Evolutionary conservation across 805 yeast species (phyloP).

Genomic region (Komagataella pastoris): DNA sequence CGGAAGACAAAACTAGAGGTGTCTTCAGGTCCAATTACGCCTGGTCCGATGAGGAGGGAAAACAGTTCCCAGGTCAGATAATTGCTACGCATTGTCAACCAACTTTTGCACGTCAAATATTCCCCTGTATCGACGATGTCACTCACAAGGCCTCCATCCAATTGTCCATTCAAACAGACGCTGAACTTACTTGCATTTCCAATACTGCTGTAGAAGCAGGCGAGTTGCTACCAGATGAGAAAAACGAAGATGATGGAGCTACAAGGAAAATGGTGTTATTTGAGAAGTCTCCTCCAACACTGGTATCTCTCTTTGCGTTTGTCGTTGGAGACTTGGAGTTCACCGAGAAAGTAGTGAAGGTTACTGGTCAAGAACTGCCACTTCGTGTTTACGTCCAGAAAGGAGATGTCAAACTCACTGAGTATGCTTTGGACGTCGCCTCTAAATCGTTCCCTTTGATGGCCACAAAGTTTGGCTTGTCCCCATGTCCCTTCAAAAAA

Average conservation of each 20-base stretch:
- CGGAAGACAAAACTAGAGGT: conserved; percentile 32
- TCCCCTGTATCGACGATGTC: conserved; percentile 63
- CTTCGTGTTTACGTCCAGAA: conserved; percentile 40
- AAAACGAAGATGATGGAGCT: conserved; percentile 2
- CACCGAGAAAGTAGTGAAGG: conserved; percentile 21
- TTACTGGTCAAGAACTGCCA: conserved; percentile 22
- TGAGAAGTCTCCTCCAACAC: conserved; percentile 41
- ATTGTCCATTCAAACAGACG: conserved; percentile 31
- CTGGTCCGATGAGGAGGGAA: conserved; percentile 29
- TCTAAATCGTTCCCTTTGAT: conserved; percentile 33
- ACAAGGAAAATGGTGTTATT: conserved; percentile 26
- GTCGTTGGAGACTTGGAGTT: conserved; percentile 55
- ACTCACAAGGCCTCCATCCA: conserved; percentile 36
- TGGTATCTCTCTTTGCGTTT: conserved; percentile 55
- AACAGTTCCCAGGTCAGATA: conserved; percentile 34
- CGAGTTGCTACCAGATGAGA: conserved; percentile 13
- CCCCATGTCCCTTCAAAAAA: conserved; percentile 43
- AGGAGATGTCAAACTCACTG: conserved; percentile 34
- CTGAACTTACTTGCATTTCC: conserved; percentile 35
- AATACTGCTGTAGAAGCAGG: conserved; percentile 25
- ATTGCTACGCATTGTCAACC: conserved; percentile 70
- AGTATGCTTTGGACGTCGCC: conserved; percentile 36
- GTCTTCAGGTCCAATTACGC: conserved; percentile 51
- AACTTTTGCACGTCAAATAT: conserved; percentile 42
- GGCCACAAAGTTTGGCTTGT: conserved; percentile 25